Evolutionary conservation across 495 filamentous ascomycete genomes (phyloP).

Genomic region (Penicillium roqueforti): DNA sequence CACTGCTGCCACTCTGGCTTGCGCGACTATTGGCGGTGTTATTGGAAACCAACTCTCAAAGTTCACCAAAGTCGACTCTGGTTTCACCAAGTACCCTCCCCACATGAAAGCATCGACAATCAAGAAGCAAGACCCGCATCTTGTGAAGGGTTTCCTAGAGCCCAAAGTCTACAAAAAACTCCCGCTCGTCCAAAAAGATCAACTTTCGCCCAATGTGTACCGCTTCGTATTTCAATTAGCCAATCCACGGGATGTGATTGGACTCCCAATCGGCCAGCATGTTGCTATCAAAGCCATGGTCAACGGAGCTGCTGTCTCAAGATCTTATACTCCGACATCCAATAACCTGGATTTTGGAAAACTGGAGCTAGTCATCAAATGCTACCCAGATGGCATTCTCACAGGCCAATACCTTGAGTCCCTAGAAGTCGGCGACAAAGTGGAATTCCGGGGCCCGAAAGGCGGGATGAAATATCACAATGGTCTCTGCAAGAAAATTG

Average conservation of each 20-base stretch:
- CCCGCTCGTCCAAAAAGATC: conserved; percentile 37
- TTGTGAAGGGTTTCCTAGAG: conserved; percentile 36
- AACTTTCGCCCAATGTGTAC: conserved; percentile 43
- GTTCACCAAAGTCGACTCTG: conserved; percentile 25
- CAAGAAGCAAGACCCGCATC: conserved; percentile 28
- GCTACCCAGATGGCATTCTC: conserved; percentile 43
- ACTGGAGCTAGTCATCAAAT: conserved; percentile 45
- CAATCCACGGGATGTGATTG: conserved; percentile 31
- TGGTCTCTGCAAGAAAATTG: conserved; percentile 33
- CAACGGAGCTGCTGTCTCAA: conserved; percentile 36
- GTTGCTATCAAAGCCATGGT: conserved; percentile 44
- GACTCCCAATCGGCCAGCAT: conserved; percentile 51
- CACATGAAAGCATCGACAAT: conserved; percentile 24
- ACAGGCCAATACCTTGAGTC: conserved; percentile 43
- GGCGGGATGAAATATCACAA: conserved; percentile 40
- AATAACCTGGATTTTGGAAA: conserved; percentile 44
- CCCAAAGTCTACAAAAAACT: conserved; percentile 43
- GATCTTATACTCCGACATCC: conserved; percentile 48
- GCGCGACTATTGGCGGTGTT: conserved; percentile 12
- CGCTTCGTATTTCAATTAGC: conserved; percentile 47
- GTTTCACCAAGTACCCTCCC: conserved; percentile 35
- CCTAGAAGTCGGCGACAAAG: conserved; percentile 35
- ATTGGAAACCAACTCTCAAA: conserved; percentile 19
- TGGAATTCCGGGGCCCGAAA: conserved; percentile 44
- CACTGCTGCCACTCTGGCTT: conserved; percentile 23